Percentiles rank a stretch among this genome's conserved stretches.
Evolutionary conservation across 2,329 filamentous ascomycete species (phyloP).

Genomic region (Cryphonectria japonica): DNA sequence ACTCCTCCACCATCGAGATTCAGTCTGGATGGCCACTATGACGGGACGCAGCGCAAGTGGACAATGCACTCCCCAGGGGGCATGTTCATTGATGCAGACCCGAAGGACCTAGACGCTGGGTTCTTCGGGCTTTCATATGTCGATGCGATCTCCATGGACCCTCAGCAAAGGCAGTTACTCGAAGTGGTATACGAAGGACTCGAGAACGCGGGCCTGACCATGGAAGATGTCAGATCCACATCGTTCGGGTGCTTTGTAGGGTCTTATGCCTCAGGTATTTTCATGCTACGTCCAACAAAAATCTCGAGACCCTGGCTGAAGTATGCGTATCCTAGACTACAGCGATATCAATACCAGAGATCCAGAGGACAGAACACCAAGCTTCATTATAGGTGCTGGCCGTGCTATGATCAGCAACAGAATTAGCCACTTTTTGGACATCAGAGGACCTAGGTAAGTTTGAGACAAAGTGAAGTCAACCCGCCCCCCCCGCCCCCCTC

Average conservation of each 20-base stretch:
- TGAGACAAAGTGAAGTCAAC: neutral
- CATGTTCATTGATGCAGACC: conserved; percentile 40
- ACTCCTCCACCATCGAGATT: conserved; percentile 38
- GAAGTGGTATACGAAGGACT: conserved; percentile 33
- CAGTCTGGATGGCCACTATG: conserved; percentile 41
- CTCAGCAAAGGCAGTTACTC: conserved; percentile 32
- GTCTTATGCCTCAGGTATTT: conserved; percentile 36
- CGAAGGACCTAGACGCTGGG: conserved; percentile 39
- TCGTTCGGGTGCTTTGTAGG: conserved; percentile 25
- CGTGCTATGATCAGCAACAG: neutral
- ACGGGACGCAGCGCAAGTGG: conserved; percentile 39
- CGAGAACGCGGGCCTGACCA: conserved; percentile 31
- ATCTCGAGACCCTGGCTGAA: too few species aligned
- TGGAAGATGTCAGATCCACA: conserved; percentile 14
- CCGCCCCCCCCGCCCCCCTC: too few species aligned
- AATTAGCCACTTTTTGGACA: conserved; percentile 3
- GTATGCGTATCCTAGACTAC: neutral
- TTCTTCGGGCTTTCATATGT: conserved; percentile 34
- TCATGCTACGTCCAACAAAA: conserved; percentile 21
- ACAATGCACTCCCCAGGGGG: conserved; percentile 37
- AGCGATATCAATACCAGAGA: neutral
- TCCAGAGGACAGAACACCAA: neutral
- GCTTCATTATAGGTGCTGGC: neutral
- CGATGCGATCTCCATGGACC: conserved; percentile 34
- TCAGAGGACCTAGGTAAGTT: conserved; percentile 10